Percentiles rank a stretch among this genome's conserved stretches.
These are phyloP conservation scores for Glycine soja DNA, from an alignment of 306 rosid genomes.

Conservation along the genomic window DNA sequence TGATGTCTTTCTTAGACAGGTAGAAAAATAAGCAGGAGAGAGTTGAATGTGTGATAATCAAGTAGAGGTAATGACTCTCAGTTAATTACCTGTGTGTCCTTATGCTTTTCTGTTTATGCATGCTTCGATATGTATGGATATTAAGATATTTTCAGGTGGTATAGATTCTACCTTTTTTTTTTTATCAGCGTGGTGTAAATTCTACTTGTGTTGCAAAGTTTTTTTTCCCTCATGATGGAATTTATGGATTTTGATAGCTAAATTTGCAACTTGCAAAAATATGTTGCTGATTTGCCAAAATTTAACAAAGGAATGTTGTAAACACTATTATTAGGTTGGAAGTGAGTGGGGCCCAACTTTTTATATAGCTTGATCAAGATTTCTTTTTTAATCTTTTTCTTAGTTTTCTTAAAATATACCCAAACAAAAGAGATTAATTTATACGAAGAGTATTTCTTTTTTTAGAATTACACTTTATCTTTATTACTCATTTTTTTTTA, in stretches of 20 bases:
- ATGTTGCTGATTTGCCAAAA: not conserved
- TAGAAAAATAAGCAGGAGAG: conserved; percentile 31
- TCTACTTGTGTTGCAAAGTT: not conserved
- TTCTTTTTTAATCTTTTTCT: no score
- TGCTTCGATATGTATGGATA: not conserved
- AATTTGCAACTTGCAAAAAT: not conserved
- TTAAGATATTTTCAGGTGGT: conserved; percentile 3
- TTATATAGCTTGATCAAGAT: no score
- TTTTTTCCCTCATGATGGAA: not conserved
- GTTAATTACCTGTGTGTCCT: not conserved
- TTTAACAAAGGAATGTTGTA: no score
- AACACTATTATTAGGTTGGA: no score
- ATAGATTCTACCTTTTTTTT: no score
- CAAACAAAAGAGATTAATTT: no score
- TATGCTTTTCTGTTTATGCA: not conserved
- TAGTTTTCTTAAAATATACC: no score
- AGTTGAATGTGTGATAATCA: conserved; percentile 1
- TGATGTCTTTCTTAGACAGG: not conserved
- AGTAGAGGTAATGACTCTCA: not conserved
- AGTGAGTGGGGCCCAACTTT: no score
- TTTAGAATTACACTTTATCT: no score
- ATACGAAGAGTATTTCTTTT: no score
- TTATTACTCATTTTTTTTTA: no score
- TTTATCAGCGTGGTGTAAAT: not conserved
- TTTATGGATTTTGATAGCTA: conserved; percentile 10